Evolutionary conservation across 352 stramenopile species (phyloP).

Genomic region (Phytophthora colocasiae): DNA sequence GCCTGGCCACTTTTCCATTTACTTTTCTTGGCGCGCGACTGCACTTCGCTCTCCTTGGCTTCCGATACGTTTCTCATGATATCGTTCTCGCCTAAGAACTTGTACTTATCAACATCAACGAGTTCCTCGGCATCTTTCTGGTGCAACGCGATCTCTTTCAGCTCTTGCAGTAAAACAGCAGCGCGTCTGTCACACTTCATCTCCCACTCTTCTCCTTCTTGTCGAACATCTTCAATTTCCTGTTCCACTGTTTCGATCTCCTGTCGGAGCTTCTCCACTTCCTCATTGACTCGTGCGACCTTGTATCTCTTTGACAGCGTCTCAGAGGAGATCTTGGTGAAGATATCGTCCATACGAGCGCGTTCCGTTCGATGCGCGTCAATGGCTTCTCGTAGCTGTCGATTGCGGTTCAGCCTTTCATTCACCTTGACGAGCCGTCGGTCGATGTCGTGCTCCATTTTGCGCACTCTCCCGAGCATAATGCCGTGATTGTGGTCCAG

Average conservation of each 20-base stretch:
- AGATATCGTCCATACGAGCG: conserved; percentile 77
- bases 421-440: conserved; percentile 87
- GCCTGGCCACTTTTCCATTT: conserved; percentile 77
- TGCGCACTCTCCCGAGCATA: conserved; percentile 68
- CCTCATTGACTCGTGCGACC: conserved; percentile 43
- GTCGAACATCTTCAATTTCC: conserved; percentile 62
- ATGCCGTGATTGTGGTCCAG: conserved; percentile 75
- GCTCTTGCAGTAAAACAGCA: conserved; percentile 61
- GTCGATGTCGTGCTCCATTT: conserved; percentile 87
- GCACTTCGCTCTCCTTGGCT: conserved; percentile 58
- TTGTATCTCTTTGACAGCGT: conserved; percentile 66
- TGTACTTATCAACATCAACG: conserved; percentile 64
- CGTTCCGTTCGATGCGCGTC: conserved; percentile 77
- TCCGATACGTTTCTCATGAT: conserved; percentile 65
- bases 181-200: conserved; percentile 61
- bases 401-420: conserved; percentile 75
- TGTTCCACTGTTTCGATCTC: conserved; percentile 64
- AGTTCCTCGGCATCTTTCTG: conserved; percentile 66
- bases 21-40: conserved; percentile 60
- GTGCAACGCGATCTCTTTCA: conserved; percentile 71
- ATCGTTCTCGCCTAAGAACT: conserved; percentile 76
- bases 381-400: conserved; percentile 65
- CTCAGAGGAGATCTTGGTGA: conserved; percentile 75
- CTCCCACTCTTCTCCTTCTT: conserved; percentile 72
- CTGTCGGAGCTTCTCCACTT: conserved; percentile 65